These are phyloP conservation scores for Calycina herbarum DNA, from an alignment of 2,329 filamentous ascomycete genomes.

Conservation along the genomic window DNA sequence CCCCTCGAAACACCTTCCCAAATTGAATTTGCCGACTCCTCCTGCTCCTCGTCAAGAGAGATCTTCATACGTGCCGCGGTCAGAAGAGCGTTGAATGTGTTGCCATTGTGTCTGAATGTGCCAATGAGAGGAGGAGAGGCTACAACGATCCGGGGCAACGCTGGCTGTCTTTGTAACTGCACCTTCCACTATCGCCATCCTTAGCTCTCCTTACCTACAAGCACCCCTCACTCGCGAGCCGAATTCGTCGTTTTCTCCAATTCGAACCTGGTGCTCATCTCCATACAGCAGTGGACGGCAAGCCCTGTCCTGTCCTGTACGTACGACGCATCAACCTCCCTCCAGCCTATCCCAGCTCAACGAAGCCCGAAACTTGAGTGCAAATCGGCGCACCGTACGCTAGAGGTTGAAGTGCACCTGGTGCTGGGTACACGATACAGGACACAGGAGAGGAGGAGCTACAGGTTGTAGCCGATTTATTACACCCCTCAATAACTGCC, in stretches of 20 bases:
- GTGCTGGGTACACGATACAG: background rate
- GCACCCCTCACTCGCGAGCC: background rate
- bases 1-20: background rate
- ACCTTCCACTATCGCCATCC: background rate
- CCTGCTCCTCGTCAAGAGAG: background rate
- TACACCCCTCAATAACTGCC: conserved; percentile 15
- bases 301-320: background rate
- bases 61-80: background rate
- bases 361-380: background rate
- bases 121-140: background rate
- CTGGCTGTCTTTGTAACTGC: background rate
- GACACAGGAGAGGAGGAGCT: background rate
- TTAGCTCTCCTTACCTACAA: background rate
- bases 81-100: background rate
- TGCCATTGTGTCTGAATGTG: background rate
- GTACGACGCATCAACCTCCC: background rate
- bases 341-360: background rate
- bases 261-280: background rate
- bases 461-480: background rate
- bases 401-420: background rate
- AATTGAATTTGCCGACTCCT: background rate
- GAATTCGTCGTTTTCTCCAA: background rate
- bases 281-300: background rate
- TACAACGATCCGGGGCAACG: background rate
- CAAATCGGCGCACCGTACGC: background rate